Conservation (phyloP, 2,329 filamentous ascomycete species). For the Microcyclospora tardicrescens region DNA sequence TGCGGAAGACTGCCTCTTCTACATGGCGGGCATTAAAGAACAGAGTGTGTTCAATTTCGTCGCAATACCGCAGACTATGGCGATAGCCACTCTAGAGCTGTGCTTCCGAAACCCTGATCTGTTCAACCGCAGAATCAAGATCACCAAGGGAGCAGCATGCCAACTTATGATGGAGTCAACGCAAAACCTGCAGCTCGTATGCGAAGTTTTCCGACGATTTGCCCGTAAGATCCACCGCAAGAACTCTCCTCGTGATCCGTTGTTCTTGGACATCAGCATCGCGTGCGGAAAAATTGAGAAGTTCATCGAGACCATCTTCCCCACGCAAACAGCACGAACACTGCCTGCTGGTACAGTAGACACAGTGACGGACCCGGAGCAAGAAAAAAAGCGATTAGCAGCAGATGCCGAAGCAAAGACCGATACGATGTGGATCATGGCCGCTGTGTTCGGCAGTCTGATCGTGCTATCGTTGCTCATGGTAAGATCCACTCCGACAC, state of each 20-base stretch:
- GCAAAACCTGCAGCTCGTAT: constrained; percentile 72
- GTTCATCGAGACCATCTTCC: constrained; percentile 90
- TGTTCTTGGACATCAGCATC: constrained; percentile 82
- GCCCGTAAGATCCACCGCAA: constrained; percentile 75
- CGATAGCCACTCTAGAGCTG: constrained; percentile 82
- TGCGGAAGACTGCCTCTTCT: constrained; percentile 89
- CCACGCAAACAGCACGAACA: constrained; percentile 59
- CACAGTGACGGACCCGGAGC: not conserved
- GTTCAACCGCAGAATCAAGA: constrained; percentile 83
- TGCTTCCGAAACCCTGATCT: constrained; percentile 85
- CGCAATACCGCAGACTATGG: constrained; percentile 93
- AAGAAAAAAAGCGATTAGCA: constrained; percentile 33
- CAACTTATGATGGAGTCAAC: constrained; percentile 84
- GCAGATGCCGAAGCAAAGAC: constrained; percentile 39
- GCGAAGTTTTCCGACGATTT: constrained; percentile 69
- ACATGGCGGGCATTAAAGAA: constrained; percentile 86
- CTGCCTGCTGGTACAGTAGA: constrained; percentile 10
- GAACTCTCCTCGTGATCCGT: constrained; percentile 87
- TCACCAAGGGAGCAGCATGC: constrained; percentile 89
- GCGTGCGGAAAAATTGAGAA: constrained; percentile 89
- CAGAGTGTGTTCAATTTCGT: constrained; percentile 99
- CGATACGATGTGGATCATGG: constrained; percentile 50
- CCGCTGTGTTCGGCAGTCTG: constrained; percentile 55
- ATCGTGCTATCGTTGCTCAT: constrained; percentile 60
- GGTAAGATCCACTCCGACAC: constrained; percentile 43